These are phyloP conservation scores for Themeda triandra DNA, from an alignment of 176 grass and related monocot species.

Conservation along the genomic window DNA sequence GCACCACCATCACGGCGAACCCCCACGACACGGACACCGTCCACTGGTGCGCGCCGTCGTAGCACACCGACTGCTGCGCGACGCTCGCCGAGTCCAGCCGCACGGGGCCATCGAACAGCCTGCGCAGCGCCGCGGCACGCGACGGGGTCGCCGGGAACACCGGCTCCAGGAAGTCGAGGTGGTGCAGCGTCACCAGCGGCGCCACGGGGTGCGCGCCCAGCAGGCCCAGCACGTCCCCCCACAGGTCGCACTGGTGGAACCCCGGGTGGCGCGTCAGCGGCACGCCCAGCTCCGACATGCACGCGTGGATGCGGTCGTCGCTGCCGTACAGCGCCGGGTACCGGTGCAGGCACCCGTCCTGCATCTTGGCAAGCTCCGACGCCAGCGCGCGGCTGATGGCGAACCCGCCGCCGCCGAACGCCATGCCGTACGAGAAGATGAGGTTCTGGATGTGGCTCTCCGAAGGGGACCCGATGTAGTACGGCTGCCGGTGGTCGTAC, in stretches of 20 bases:
- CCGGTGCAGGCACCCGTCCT: slow-evolving; percentile 77
- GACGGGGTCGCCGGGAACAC: slow-evolving; percentile 63
- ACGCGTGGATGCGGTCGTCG: slow-evolving; percentile 95
- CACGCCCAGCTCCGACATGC: slow-evolving; percentile 92
- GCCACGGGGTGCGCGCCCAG: slow-evolving; percentile 76
- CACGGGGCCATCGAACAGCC: slow-evolving; percentile 80
- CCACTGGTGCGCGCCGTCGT: slow-evolving; percentile 64
- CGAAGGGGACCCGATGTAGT: slow-evolving; percentile 90
- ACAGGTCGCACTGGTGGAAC: slow-evolving; percentile 98
- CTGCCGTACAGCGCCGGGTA: slow-evolving; percentile 93
- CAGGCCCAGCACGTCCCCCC: slow-evolving; percentile 82
- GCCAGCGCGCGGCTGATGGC: slow-evolving; percentile 89
- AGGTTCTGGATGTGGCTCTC: slow-evolving; percentile 98
- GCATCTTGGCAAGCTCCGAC: slow-evolving; percentile 69
- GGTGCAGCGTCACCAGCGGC: slow-evolving; percentile 85
- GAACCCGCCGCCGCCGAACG: slow-evolving; percentile 95
- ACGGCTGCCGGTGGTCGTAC: slow-evolving; percentile 79
- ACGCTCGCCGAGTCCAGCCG: slow-evolving; percentile 76
- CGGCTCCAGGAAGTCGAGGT: slow-evolving; percentile 90
- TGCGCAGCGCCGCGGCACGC: slow-evolving; percentile 46
- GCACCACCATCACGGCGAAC: slow-evolving; percentile 73
- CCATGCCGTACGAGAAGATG: slow-evolving; percentile 95
- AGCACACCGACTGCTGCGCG: slow-evolving; percentile 93
- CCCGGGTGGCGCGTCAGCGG: slow-evolving; percentile 82
- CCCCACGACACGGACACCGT: slow-evolving; percentile 94